A percentile compares a stretch with the other conserved stretches of the same genome.
Conservation (phyloP, 176 grass and related monocot genomes). For the Oryza nivara region DNA sequence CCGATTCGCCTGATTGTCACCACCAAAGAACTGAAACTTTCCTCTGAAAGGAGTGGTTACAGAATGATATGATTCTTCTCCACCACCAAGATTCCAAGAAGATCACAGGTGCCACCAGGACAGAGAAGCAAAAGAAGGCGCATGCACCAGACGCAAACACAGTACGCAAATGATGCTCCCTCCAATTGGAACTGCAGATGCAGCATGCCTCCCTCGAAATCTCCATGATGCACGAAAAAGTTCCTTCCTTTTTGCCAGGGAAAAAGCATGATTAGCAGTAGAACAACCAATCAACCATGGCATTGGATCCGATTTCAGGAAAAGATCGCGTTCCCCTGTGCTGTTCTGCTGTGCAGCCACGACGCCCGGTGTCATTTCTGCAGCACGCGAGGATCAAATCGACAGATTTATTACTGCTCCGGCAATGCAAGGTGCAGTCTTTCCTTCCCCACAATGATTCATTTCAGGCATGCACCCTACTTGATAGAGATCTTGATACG, state of each 20-base stretch:
- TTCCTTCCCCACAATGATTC: conserved; percentile 2
- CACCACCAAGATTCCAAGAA: neutral
- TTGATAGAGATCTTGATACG: neutral
- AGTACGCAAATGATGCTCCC: conserved; percentile 23
- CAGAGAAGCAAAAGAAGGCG: neutral
- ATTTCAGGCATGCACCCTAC: neutral
- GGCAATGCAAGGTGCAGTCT: neutral
- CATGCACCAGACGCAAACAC: neutral
- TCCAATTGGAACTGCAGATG: conserved; percentile 7
- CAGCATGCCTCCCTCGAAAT: neutral
- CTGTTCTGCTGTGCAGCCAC: conserved; percentile 7
- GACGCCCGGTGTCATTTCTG: conserved; percentile 5
- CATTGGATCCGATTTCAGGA: conserved; percentile 25
- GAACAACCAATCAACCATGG: neutral
- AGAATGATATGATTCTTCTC: conserved; percentile 19
- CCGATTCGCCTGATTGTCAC: neutral
- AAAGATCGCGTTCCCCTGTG: neutral
- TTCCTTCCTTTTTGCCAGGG: conserved; percentile 3
- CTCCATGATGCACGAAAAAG: neutral
- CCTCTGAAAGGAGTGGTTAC: neutral
- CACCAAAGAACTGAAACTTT: conserved; percentile 1
- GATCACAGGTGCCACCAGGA: conserved; percentile 28
- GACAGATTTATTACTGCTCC: neutral
- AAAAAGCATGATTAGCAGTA: neutral
- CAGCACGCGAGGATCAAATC: conserved; percentile 7